Evolutionary conservation across 1,284 basidiomycete genomes (phyloP), one percentile per base, ranked within the genome.

Genomic region (Pulchroboletus neoregius): DNA sequence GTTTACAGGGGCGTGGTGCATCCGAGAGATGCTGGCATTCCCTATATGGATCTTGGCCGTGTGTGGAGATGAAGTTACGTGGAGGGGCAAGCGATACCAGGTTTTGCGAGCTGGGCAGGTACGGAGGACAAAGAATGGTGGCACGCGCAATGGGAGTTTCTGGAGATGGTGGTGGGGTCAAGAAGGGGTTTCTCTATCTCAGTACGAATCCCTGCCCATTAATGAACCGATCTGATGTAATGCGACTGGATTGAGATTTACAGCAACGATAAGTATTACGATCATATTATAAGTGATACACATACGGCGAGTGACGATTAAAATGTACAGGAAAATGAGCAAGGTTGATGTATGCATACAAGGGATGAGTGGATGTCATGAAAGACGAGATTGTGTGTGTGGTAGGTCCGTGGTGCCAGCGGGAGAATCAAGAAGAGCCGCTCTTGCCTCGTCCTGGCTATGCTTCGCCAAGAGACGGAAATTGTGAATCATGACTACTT

Each of bases 41-140:
- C 93, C 93, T 0, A 90, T 96, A 50, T 97, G 85, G 80, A 42
- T 84, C 4, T 71, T 84, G 49, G 93, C 89, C 5, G 80, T 96
- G 49, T 66, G 83, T 39, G 92, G 93, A 16, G 78, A 80, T 60
- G 78, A 82, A 44, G 89, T 97, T 20, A 72, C 76, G 1, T 97
- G 94, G 94, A 77, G 94, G 60, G 92, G 91, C 2, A 74, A 66
- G 58, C 72, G 58, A 51, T 91, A 91, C 60, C 69, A 72, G 47
- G 73, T 91, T 37, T 65, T 82, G 52, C 65, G 66, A 28, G 82
- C 85, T 57, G 87, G 87, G 27, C 83, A 85, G 59, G 82, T 79
- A 12, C 68, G 49, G 58, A 57, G 35, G 51, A 58, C 31, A 39
- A 48, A 8, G 22, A 35, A 18, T 31, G 28, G 28, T 13, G 24